Evolutionary conservation across 495 filamentous ascomycete genomes (phyloP).

Genomic region (Polyplosphaeria fusca): DNA sequence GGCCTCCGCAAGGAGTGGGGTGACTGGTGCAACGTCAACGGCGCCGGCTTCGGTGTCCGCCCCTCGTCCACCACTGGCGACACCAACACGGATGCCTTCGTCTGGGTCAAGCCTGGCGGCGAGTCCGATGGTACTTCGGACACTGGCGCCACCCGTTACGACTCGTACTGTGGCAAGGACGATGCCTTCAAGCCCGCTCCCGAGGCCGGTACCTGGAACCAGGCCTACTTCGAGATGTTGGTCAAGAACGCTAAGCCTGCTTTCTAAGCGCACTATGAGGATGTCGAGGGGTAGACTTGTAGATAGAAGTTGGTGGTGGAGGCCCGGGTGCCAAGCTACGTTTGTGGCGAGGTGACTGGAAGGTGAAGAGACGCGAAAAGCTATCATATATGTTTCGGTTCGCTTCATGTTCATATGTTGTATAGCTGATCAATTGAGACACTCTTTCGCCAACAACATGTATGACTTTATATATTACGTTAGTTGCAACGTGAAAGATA

Average conservation of each 20-base stretch:
- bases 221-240: conserved; percentile 72
- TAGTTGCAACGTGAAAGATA: no score
- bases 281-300: not conserved
- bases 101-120: conserved; percentile 83
- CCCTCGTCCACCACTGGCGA: conserved; percentile 61
- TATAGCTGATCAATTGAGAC: not conserved
- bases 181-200: conserved; percentile 64
- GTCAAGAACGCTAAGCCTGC: conserved; percentile 63
- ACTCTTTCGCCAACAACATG: not conserved
- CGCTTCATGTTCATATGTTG: no score
- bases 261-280: conserved; percentile 21
- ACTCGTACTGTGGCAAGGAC: conserved; percentile 64
- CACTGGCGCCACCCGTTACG: conserved; percentile 60
- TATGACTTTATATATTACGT: no score
- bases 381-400: not conserved
- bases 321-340: not conserved
- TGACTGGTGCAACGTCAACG: conserved; percentile 81
- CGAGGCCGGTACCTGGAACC: conserved; percentile 76
- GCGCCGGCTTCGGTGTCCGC: conserved; percentile 70
- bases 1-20: conserved; percentile 62
- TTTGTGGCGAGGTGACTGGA: not conserved
- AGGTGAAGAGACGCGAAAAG: not conserved
- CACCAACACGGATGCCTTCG: conserved; percentile 67
- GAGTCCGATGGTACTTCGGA: conserved; percentile 76
- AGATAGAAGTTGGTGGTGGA: conserved; percentile 2